phyloP scores from a whole-genome alignment of 2,329 filamentous ascomycete species.

The Botryotinia globosa region DNA sequence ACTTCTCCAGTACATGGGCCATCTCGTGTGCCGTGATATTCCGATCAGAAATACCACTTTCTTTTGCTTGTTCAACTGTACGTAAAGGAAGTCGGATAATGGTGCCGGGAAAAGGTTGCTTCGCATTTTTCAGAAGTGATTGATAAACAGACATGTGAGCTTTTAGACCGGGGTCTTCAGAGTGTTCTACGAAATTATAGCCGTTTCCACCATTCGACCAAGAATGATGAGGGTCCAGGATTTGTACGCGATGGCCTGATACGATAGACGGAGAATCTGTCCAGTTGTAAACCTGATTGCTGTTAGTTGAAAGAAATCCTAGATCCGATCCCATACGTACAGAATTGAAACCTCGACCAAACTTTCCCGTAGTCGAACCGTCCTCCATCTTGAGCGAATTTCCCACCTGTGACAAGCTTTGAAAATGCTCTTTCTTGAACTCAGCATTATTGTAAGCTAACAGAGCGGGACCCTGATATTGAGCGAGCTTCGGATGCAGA shows the following conservation, averaged over 20 bases:
- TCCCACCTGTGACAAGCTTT: conserved; percentile 36
- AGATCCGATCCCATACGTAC: conserved; percentile 25
- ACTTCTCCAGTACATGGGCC: conserved; percentile 33
- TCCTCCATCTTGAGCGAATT: conserved; percentile 38
- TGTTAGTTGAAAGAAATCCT: conserved; percentile 14
- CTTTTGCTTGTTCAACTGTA: conserved; percentile 30
- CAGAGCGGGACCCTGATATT: conserved; percentile 40
- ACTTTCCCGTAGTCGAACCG: conserved; percentile 38
- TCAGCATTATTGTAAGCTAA: conserved; percentile 39
- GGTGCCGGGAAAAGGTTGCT: conserved; percentile 34
- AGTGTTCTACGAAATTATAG: conserved; percentile 37
- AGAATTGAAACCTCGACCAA: conserved; percentile 41
- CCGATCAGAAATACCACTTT: conserved; percentile 36
- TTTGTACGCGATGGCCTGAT: conserved; percentile 35
- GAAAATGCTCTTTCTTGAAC: conserved; percentile 37
- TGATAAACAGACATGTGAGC: conserved; percentile 38
- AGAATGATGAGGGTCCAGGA: conserved; percentile 39
- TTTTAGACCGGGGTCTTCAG: conserved; percentile 29
- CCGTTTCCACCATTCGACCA: conserved; percentile 38
- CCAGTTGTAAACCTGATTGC: conserved; percentile 39
- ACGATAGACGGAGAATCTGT: conserved; percentile 41
- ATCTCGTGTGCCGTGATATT: conserved; percentile 33
- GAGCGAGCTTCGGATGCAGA: conserved; percentile 33
- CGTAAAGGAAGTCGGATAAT: conserved; percentile 40
- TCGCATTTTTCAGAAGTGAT: conserved; percentile 27